Evolutionary conservation across 768 basidiomycete genomes (phyloP), one percentile per base, ranked within the genome.

Genomic region (Tylopilus felleus): DNA sequence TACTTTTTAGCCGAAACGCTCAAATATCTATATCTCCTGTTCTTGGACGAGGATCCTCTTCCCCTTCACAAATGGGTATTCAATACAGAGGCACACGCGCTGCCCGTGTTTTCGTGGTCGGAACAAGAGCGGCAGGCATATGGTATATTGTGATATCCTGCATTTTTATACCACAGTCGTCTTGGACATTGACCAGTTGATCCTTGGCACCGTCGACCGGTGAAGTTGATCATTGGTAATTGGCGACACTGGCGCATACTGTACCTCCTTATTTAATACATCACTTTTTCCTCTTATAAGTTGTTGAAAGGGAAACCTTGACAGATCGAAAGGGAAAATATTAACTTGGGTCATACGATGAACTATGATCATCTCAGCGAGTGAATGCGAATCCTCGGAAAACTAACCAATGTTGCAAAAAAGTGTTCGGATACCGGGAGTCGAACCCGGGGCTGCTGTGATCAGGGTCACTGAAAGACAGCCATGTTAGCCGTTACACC

Each of bases 11-110:
- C 82, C 2, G 80, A 82, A 61, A 83, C 81, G 56, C 72, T 89
- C 53, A 88, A 88, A 68, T 89, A 90, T 64, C 74, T 88, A 47
- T 85, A 86, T 66, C 73, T 90, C 21, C 68, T 88, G 67, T 91
- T 89, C 65, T 72, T 69, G 41, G 78, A 87, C 38, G 76, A 81
- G 6, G 85, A 90, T 56, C 77, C 73, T 5, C 57, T 89, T 14
- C 74, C 79, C 0, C 71, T 82, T 36, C 72, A 79, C 16, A 70
- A 77, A 35, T 85, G 78, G 77, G 82, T 85, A 5, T 82, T 83
- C 52, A 85, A 81, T 57, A 85, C 82, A 0, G 83, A 85, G 67
- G 91, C 88, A 6, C 91, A 92, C 63, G 82, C 90, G 9, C 72
- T 91, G 9, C 88, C 87, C n/a, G 76, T 90, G 39, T 85, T 89